Evolutionary conservation across 805 yeast genomes (phyloP), one percentile per base, ranked within the genome.

Genomic region (Wickerhamomyces hampshirensis): DNA sequence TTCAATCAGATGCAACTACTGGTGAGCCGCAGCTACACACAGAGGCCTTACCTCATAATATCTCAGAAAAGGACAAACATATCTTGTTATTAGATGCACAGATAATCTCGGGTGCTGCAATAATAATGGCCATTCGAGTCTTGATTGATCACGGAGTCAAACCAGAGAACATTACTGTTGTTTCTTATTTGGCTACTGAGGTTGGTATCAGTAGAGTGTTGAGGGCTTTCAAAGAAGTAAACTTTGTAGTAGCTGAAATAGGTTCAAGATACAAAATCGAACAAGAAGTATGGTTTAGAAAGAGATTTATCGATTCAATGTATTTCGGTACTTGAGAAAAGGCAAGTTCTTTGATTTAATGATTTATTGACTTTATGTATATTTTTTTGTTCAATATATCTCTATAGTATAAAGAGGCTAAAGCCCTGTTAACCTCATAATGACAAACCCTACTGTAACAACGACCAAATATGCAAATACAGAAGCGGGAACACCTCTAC

Each of bases 11-110:
- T 57, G 69, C 93, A 0, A 61, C 67, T 16, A 89, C 98, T 0
- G 98, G 98, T 7, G 98, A 91, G 60, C 98, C 98, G 1, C 89
- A 83, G 54, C 67, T 93, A 41, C 96, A 89, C 57, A 77, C 80
- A n/a, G 82, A 83, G 45, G 72, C 76, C 17, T 60, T 91, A 26
- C 96, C 97, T 0, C 47, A 47, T 0, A 50, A 51, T 8, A 48
- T 65, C 12, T 42, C 35, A 4, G 39, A 44, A 1, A 18, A 31
- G 1, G 56, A 46, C 21, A 51, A 50, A 23, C 75, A 72, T 42
- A 76, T 86, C 1, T 60, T 91, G 7, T 60, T 91, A 33, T 75
- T 86, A 52, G 97, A 91, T 54, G 86, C 95, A 0, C 96, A 91
- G 56, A 69, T 87, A 33, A 80, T 86, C 23, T 80, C 95, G 21